Evolutionary conservation across 129 eudicot species (phyloP).

Genomic region (Smallanthus sonchifolius): DNA sequence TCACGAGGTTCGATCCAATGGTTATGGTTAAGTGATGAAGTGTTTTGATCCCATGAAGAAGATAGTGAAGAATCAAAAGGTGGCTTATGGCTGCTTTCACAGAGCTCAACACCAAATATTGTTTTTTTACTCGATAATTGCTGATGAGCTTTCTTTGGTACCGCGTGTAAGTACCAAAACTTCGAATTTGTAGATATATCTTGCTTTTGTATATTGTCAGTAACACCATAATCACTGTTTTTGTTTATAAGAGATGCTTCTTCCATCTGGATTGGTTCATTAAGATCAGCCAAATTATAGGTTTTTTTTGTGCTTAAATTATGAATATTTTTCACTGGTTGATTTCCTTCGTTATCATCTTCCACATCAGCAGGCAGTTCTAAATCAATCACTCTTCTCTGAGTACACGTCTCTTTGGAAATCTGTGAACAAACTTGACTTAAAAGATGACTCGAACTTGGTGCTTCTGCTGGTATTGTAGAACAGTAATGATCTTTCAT

Average conservation of each 20-base stretch:
- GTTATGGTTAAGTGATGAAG: constrained; percentile 21
- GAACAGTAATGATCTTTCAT: constrained; percentile 24
- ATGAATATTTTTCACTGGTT: constrained; percentile 8
- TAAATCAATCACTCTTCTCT: constrained; percentile 32
- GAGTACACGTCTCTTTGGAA: constrained; percentile 17
- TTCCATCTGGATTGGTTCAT: constrained; percentile 40
- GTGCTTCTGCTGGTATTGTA: constrained; percentile 19
- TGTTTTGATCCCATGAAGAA: constrained; percentile 18
- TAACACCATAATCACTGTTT: neutral
- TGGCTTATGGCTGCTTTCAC: constrained; percentile 36
- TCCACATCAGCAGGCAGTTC: constrained; percentile 36
- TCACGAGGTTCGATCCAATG: constrained; percentile 12
- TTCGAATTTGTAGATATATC: constrained; percentile 33
- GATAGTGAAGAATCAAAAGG: constrained; percentile 25
- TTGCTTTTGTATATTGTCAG: constrained; percentile 17
- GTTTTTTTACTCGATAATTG: constrained; percentile 34
- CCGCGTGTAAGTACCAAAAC: constrained; percentile 26
- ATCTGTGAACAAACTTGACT: constrained; percentile 23
- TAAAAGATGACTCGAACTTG: constrained; percentile 14
- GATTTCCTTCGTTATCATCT: constrained; percentile 27
- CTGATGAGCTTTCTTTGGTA: constrained; percentile 27
- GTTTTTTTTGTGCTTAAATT: constrained; percentile 2
- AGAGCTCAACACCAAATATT: constrained; percentile 65
- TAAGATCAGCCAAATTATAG: constrained; percentile 41
- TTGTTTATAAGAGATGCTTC: constrained; percentile 28